Evolutionary conservation across 257 asterid genomes (phyloP).

Genomic region (Capsicum baccatum): DNA sequence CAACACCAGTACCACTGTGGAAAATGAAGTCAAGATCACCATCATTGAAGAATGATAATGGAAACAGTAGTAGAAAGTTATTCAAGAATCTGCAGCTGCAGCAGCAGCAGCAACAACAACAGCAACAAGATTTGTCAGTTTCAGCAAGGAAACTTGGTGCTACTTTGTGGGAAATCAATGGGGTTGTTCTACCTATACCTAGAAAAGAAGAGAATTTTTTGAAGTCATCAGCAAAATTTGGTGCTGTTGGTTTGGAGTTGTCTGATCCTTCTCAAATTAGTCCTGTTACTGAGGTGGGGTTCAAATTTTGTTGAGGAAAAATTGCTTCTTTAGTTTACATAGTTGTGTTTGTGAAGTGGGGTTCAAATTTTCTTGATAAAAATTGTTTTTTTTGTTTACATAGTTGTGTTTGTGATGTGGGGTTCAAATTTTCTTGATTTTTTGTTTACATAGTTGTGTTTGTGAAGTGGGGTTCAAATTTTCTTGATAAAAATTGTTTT

Average conservation of each 20-base stretch:
- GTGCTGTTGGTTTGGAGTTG: constrained; percentile 52
- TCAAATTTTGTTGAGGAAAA: constrained; percentile 17
- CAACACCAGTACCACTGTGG: constrained; percentile 84
- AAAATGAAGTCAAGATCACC: constrained; percentile 72
- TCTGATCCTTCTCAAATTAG: constrained; percentile 52
- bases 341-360: background rate
- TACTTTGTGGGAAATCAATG: constrained; percentile 85
- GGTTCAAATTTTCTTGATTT: background rate
- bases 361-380: background rate
- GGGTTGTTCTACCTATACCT: constrained; percentile 55
- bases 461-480: too few species aligned
- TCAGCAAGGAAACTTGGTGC: constrained; percentile 89
- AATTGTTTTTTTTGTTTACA: background rate
- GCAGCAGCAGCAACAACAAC: constrained; percentile 7
- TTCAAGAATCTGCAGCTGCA: constrained; percentile 46
- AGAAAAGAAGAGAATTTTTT: constrained; percentile 44
- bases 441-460: too few species aligned
- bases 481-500: too few species aligned
- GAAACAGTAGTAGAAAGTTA: constrained; percentile 31
- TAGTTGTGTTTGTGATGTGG: background rate
- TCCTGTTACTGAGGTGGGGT: constrained; percentile 70
- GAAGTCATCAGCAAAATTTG: constrained; percentile 51
- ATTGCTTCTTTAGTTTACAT: background rate
- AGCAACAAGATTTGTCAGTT: constrained; percentile 43
- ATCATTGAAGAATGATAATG: constrained; percentile 49